These are phyloP conservation scores for Tetrapisispora arboricola DNA, from an alignment of 805 yeast species.

Conservation along the genomic window DNA sequence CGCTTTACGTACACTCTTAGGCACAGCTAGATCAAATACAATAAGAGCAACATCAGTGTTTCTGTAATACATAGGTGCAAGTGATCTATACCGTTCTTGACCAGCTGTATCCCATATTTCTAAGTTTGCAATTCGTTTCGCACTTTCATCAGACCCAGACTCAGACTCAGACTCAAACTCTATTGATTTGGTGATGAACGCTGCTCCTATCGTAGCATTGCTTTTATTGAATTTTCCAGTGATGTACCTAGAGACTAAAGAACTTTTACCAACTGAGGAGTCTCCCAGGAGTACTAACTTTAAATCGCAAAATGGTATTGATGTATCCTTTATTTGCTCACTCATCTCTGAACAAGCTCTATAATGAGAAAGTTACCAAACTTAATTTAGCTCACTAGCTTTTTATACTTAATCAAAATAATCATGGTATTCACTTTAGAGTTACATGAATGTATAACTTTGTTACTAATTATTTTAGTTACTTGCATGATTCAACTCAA, in stretches of 20 bases:
- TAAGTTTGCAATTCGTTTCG: conserved; percentile 35
- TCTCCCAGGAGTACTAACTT: conserved; percentile 56
- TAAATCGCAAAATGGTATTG: conserved; percentile 5
- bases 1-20: conserved; percentile 54
- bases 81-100: conserved; percentile 65
- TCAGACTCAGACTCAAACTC: conserved; percentile 47
- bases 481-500: no score
- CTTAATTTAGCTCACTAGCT: no score
- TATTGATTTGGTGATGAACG: conserved; percentile 62
- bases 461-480: no score
- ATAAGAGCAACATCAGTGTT: conserved; percentile 74
- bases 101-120: conserved; percentile 89
- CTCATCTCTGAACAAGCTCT: background rate
- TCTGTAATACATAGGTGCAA: conserved; percentile 78
- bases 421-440: no score
- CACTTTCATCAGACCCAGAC: conserved; percentile 31
- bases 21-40: conserved; percentile 65
- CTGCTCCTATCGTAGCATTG: conserved; percentile 81
- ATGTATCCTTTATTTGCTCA: background rate
- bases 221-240: conserved; percentile 66
- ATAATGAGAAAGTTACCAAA: no score
- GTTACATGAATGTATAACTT: no score
- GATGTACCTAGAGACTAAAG: conserved; percentile 59
- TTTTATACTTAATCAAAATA: no score
- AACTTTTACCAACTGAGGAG: conserved; percentile 61